Base-by-base conservation (phyloP, 306 rosid species). In the Inga leiocalycina region DNA sequence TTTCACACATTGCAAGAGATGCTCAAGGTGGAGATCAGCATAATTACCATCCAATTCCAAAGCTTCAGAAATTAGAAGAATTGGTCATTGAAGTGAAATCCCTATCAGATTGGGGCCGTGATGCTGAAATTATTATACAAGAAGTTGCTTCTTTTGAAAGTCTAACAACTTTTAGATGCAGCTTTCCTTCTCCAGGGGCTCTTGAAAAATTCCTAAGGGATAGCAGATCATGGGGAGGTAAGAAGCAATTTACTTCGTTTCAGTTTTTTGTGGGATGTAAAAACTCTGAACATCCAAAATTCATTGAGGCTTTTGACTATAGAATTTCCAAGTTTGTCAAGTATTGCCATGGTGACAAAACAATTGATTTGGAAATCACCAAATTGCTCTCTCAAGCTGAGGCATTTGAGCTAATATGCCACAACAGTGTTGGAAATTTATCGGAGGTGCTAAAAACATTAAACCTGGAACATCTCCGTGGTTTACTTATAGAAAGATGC, bases 61-160 rank as follows among this genome's bases (percentile, higher is more conserved):
- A 3, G 24, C 79, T 5, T 1, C n/a, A 11, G 22, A n/a, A 15
- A 10, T 13, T 49, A 49, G 56, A 49, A 46, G 51, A 49, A 13
- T 46, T n/a, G n/a, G n/a, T n/a, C n/a, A n/a, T n/a, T n/a, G n/a
- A n/a, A n/a, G n/a, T n/a, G n/a, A n/a, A n/a, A n/a, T n/a, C n/a
- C n/a, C n/a, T n/a, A n/a, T n/a, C n/a, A n/a, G n/a, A n/a, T n/a
- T n/a, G n/a, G n/a, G n/a, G n/a, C n/a, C n/a, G n/a, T 45, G 13
- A 1, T 45, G 51, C 14, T 45, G 14, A 45, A 45, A 0, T 1
- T 45, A 2, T 9, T 10, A 45, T 45, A 10, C 2, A 10, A 45
- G 10, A 45, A 9, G 51, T 10, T 10, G 14, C 51, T 45, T 45
- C 51, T 85, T 87, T 79, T 74, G 82, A 82, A 86, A 75, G 70